Evolutionary conservation across 2,329 filamentous ascomycete genomes (phyloP), one percentile per base, ranked within the genome.

Genomic region (Cordyceps cicadae): DNA sequence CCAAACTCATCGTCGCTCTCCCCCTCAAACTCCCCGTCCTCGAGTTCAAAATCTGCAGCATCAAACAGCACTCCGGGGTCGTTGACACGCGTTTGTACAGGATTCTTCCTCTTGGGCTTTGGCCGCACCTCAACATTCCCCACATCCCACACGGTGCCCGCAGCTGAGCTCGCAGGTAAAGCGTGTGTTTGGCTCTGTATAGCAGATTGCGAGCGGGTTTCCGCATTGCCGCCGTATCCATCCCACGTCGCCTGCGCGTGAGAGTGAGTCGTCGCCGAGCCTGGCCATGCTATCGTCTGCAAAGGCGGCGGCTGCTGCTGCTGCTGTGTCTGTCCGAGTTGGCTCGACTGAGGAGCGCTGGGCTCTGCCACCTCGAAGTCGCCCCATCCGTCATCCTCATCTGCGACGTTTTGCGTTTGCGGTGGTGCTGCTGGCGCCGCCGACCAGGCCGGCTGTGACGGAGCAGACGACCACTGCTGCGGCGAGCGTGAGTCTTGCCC

Each of bases 31-130:
- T 74, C 74, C 5, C 68, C 70, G 2, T 67, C 69, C 39, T 75
- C 70, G 15, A 75, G 68, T 58, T 78, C 78, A 64, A 81, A 81
- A 54, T 84, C 79, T 48, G 82, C 80, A 41, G 82, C 86, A 70
- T 90, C 87, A 69, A 90, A 90, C 3, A 90, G 74, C 3, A 90
- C 80, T 64, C 84, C 81, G 2, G 81, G 71, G 49, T 83, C 73
- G 1, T 69, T 63, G 14, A 70, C 61, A 12, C 56, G 37, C 6
- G 43, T 12, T 29, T 39, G 24, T 7, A 54, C 41, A 9, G 62
- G 54, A 8, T 67, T 41, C 57, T 65, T 70, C 26, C 66, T 63
- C 52, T 63, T 70, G 7, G 67, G 61, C 26, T 66, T 69, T 34
- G 67, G 61, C 7, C 19, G 15, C 12, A 54, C 26, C 41, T 21